Evolutionary conservation across 768 basidiomycete genomes (phyloP).

Genomic region (Gautieria morchelliformis): DNA sequence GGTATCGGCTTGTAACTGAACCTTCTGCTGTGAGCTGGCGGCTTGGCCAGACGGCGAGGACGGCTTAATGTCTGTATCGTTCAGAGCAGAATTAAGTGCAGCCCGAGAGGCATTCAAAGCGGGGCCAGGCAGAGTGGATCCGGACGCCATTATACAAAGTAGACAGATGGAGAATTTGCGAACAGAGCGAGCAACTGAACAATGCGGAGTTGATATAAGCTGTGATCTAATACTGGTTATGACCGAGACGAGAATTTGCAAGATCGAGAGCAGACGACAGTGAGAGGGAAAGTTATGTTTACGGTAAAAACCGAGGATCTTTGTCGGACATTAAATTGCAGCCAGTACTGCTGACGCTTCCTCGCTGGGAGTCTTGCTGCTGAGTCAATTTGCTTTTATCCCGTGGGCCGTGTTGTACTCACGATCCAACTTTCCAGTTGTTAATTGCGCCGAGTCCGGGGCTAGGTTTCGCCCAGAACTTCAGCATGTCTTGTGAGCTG

Average conservation of each 20-base stretch:
- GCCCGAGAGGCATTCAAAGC: constrained; percentile 74
- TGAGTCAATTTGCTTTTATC: no score
- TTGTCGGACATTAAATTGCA: neutral
- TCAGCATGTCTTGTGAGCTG: no score
- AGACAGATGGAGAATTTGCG: neutral
- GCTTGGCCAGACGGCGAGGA: constrained; percentile 1
- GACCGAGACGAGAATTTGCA: neutral
- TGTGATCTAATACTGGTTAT: neutral
- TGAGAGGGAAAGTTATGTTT: constrained; percentile 2
- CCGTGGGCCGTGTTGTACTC: no score
- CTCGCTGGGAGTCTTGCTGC: no score
- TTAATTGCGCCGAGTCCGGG: no score
- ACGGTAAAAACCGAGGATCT: neutral
- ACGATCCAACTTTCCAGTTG: no score
- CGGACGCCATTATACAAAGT: constrained; percentile 18
- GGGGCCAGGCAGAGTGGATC: constrained; percentile 45
- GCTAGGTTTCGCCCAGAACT: no score
- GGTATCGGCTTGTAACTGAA: constrained; percentile 35
- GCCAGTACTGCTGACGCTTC: no score
- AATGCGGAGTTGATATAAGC: neutral
- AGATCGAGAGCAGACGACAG: neutral
- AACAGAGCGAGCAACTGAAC: neutral
- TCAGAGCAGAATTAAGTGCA: constrained; percentile 63
- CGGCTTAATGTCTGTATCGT: constrained; percentile 2
- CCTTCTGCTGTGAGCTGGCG: neutral